phyloP scores from a whole-genome alignment of 1,284 basidiomycete species.

The Anthracocystis walkeri region DNA sequence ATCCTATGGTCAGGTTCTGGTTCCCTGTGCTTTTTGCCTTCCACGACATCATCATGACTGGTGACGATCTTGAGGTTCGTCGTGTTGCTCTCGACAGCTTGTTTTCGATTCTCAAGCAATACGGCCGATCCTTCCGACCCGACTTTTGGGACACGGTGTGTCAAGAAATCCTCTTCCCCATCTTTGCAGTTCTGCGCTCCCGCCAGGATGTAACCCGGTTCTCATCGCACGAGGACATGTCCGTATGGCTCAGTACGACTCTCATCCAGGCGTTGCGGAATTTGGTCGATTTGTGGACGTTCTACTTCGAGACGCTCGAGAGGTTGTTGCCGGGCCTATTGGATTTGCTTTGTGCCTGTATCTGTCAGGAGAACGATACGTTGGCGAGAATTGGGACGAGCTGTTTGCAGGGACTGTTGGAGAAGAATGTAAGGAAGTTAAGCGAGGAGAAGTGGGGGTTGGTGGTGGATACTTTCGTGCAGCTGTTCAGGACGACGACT shows the following conservation, averaged over 20 bases:
- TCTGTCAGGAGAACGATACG: constrained; percentile 92
- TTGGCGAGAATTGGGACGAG: constrained; percentile 97
- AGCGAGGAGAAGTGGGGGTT: constrained; percentile 88
- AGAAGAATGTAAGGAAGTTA: constrained; percentile 91
- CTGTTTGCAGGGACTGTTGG: constrained; percentile 94
- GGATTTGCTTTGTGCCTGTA: constrained; percentile 94
- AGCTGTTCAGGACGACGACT: constrained; percentile 95
- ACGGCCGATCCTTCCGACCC: constrained; percentile 85
- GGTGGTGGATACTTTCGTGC: constrained; percentile 92
- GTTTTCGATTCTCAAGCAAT: constrained; percentile 91
- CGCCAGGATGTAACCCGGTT: constrained; percentile 85
- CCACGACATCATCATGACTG: constrained; percentile 99
- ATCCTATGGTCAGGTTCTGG: constrained; percentile 77
- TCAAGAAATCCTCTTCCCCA: constrained; percentile 96
- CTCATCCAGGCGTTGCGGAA: constrained; percentile 98
- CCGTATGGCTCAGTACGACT: constrained; percentile 98
- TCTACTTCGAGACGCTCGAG: constrained; percentile 92
- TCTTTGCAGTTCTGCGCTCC: constrained; percentile 94
- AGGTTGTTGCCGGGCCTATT: constrained; percentile 89
- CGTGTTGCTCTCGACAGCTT: constrained; percentile 87
- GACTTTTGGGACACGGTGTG: constrained; percentile 99
- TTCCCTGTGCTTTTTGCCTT: constrained; percentile 95
- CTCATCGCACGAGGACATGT: constrained; percentile 97
- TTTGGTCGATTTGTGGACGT: constrained; percentile 94
- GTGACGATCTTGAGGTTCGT: constrained; percentile 97